Evolutionary conservation across 176 grass and related monocot genomes (phyloP).

Genomic region (Lolium perenne): DNA sequence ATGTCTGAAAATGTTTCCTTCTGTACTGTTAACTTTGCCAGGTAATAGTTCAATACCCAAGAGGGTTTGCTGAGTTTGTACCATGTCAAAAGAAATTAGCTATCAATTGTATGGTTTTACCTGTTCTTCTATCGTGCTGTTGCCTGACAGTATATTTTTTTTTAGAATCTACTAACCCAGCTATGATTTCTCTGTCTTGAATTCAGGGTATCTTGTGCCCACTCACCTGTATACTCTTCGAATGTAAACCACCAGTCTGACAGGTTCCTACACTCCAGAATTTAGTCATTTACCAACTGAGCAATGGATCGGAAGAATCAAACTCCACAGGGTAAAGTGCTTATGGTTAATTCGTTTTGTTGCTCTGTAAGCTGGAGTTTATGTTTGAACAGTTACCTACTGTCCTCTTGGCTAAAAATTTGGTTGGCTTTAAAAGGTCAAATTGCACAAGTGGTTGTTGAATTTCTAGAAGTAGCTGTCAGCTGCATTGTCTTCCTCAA

Average conservation of each 20-base stretch:
- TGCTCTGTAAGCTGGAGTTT: slow-evolving; percentile 1
- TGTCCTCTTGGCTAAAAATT: slow-evolving; percentile 13
- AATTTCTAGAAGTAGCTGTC: slow-evolving; percentile 93
- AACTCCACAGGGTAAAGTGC: slow-evolving; percentile 74
- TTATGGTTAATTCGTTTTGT: not conserved
- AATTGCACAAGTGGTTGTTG: slow-evolving; percentile 76
- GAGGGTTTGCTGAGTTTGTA: slow-evolving; percentile 6
- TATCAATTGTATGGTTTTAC: not conserved
- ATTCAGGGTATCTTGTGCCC: not conserved
- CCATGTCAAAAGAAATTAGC: slow-evolving; percentile 25
- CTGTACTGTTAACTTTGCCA: slow-evolving; percentile 8
- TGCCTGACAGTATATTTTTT: slow-evolving; percentile 29
- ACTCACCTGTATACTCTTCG: slow-evolving; percentile 19
- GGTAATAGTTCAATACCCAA: not conserved
- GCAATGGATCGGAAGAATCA: slow-evolving; percentile 81
- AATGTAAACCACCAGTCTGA: slow-evolving; percentile 20
- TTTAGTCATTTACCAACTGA: slow-evolving; percentile 18
- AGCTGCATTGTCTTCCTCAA: slow-evolving; percentile 97
- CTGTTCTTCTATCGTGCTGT: slow-evolving; percentile 20
- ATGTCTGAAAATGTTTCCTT: slow-evolving; percentile 17
- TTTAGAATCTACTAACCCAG: slow-evolving; percentile 24
- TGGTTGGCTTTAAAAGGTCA: slow-evolving; percentile 59
- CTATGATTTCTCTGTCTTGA: slow-evolving; percentile 34
- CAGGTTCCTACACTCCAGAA: slow-evolving; percentile 13
- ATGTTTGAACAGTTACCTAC: slow-evolving; percentile 27